phyloP scores from a whole-genome alignment of 2,329 filamentous ascomycete species.

The Colletotrichum chlorophyti region DNA sequence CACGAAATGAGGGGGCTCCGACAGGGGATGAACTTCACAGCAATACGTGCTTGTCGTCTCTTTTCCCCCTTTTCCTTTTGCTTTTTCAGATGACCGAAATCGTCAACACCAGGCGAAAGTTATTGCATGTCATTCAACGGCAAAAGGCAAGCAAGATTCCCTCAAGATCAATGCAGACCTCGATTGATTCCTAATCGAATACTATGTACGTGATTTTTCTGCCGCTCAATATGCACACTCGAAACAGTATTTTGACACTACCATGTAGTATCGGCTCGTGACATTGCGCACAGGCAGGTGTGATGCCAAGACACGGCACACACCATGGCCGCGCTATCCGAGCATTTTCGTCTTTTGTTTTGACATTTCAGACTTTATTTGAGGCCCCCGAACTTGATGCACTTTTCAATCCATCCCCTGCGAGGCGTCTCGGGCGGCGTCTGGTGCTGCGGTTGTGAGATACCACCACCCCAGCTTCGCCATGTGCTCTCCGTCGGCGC shows the following conservation, averaged over 20 bases:
- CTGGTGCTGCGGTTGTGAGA: constrained; percentile 1
- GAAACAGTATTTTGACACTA: constrained; percentile 14
- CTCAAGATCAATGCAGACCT: no score
- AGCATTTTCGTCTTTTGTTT: neutral
- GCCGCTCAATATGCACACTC: constrained; percentile 22
- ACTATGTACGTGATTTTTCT: neutral
- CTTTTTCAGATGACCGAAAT: no score
- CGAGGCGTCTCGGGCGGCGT: constrained; percentile 6
- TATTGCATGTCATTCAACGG: no score
- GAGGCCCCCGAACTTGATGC: constrained; percentile 26
- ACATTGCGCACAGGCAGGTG: neutral
- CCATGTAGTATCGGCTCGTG: constrained; percentile 6
- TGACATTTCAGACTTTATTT: constrained; percentile 3
- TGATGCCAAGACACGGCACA: neutral
- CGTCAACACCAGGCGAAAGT: no score
- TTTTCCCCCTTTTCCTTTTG: no score
- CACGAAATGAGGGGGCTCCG: constrained; percentile 14
- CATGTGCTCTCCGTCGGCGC: constrained; percentile 29
- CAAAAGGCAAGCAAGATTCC: no score
- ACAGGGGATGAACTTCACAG: no score
- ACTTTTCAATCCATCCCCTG: constrained; percentile 26
- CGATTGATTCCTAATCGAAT: neutral
- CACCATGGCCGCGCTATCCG: no score
- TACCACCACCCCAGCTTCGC: constrained; percentile 27
- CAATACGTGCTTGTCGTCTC: no score